Evolutionary conservation across 2,329 filamentous ascomycete genomes (phyloP).

Genomic region (Cercospora sp.): DNA sequence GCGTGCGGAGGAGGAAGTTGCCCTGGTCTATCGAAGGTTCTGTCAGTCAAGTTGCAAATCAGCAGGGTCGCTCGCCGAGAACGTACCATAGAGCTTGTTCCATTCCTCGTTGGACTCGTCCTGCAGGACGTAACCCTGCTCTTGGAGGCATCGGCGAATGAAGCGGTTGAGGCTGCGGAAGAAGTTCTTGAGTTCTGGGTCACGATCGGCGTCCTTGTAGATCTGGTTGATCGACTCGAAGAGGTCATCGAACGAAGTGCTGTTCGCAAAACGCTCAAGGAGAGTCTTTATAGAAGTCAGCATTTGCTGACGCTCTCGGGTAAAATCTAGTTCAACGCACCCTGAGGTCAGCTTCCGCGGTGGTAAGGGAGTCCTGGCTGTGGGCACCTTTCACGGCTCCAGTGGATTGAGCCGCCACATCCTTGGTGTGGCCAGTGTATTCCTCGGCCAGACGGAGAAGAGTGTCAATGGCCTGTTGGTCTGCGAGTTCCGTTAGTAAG

Average conservation of each 20-base stretch:
- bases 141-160: constrained; percentile 77
- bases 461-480: constrained; percentile 86
- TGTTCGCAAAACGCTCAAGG: constrained; percentile 93
- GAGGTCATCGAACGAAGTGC: constrained; percentile 83
- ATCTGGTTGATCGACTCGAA: constrained; percentile 82
- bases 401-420: constrained; percentile 63
- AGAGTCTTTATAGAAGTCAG: constrained; percentile 66
- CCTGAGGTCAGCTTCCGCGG: constrained; percentile 78
- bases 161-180: constrained; percentile 78
- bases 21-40: constrained; percentile 64
- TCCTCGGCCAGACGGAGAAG: constrained; percentile 80
- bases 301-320: constrained; percentile 44
- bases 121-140: constrained; percentile 89
- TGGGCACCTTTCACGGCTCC: constrained; percentile 73
- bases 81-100: constrained; percentile 67
- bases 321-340: constrained; percentile 53
- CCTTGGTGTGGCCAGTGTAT: constrained; percentile 74
- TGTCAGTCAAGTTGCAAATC: background rate
- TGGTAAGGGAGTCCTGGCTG: constrained; percentile 61
- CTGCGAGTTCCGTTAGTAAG: constrained; percentile 44
- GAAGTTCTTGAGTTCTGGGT: constrained; percentile 85
- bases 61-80: background rate
- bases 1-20: constrained; percentile 80
- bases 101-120: constrained; percentile 78
- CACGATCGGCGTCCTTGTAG: constrained; percentile 82